A percentile compares a stretch with the other conserved stretches of the same genome.
Evolutionary conservation across 768 basidiomycete species (phyloP).

Genomic region (Leccinum fibrillosum): DNA sequence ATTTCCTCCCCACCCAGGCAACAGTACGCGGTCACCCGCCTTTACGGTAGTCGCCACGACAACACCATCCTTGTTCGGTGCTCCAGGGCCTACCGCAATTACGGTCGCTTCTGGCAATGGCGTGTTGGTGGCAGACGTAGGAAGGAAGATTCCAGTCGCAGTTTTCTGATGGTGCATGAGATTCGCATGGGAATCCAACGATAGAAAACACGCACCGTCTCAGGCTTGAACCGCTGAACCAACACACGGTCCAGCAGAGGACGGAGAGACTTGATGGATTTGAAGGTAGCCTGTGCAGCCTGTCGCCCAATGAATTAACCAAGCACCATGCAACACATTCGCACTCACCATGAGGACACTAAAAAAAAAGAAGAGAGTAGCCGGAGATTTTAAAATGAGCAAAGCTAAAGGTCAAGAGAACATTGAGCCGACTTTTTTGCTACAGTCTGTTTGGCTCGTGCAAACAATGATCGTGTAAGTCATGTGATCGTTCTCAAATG

Average conservation of each 20-base stretch:
- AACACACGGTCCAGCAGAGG: conserved; percentile 96
- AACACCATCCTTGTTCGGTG: conserved; percentile 81
- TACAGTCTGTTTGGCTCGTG: conserved; percentile 23
- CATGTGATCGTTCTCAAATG: conserved; percentile 20
- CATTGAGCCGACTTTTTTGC: conserved; percentile 18
- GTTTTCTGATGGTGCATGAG: conserved; percentile 70
- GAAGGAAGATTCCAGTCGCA: conserved; percentile 92
- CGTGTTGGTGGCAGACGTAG: conserved; percentile 77
- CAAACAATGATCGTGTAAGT: conserved; percentile 23
- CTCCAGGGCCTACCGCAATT: conserved; percentile 92
- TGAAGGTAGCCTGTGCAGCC: conserved; percentile 92
- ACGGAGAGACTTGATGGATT: conserved; percentile 84
- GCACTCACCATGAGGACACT: conserved; percentile 27
- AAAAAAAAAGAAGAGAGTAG: not conserved
- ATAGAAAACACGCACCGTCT: conserved; percentile 63
- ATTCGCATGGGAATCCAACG: not conserved
- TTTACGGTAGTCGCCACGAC: conserved; percentile 74
- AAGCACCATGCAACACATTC: not conserved
- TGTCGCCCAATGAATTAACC: conserved; percentile 25
- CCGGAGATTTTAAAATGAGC: conserved; percentile 18
- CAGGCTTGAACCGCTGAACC: conserved; percentile 96
- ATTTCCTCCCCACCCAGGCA: conserved; percentile 97
- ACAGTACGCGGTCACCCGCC: conserved; percentile 87
- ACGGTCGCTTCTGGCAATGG: conserved; percentile 98
- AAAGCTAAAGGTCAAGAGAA: conserved; percentile 19